Percentiles rank a stretch among this genome's conserved stretches.
phyloP scores from a whole-genome alignment of 225 moss, liverwort and hornwort genomes.

The Anthoceros angustus region DNA sequence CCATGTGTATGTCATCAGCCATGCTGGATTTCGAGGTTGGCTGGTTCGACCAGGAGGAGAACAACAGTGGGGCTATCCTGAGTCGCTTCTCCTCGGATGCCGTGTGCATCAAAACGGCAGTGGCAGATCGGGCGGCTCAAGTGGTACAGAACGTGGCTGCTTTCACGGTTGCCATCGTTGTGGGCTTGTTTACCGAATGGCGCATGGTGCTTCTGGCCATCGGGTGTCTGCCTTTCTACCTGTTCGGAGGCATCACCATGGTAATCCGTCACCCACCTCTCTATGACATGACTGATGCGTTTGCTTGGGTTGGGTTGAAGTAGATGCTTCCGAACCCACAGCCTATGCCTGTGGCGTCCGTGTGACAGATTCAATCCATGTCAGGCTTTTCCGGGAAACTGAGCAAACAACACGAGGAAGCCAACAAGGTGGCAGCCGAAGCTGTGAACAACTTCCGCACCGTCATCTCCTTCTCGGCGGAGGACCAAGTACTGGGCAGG shows the following conservation, averaged over 20 bases:
- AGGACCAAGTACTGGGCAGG: not conserved
- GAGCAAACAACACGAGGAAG: not conserved
- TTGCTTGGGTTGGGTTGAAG: not conserved
- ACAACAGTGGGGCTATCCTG: not conserved
- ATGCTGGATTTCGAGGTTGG: slow-evolving; percentile 5
- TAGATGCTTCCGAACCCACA: no score
- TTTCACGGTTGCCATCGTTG: not conserved
- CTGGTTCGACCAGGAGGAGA: slow-evolving; percentile 8
- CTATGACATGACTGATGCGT: no score
- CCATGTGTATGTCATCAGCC: not conserved
- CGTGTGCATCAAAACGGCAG: not conserved
- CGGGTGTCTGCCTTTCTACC: not conserved
- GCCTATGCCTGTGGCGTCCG: no score
- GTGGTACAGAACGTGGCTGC: not conserved
- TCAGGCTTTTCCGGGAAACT: slow-evolving; percentile 3
- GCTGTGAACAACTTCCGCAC: slow-evolving; percentile 13
- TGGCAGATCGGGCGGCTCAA: not conserved
- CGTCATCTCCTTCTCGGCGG: slow-evolving; percentile 7
- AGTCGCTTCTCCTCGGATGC: not conserved
- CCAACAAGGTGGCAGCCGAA: slow-evolving; percentile 5
- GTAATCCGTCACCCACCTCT: no score
- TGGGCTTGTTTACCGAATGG: not conserved
- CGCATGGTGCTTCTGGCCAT: slow-evolving; percentile 5
- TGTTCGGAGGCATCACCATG: not conserved
- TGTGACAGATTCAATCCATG: slow-evolving; percentile 7